Percentiles rank a stretch among this genome's conserved stretches.
Evolutionary conservation across 176 grass and related monocot species (phyloP).

Genomic region (Elymus sibiricus): DNA sequence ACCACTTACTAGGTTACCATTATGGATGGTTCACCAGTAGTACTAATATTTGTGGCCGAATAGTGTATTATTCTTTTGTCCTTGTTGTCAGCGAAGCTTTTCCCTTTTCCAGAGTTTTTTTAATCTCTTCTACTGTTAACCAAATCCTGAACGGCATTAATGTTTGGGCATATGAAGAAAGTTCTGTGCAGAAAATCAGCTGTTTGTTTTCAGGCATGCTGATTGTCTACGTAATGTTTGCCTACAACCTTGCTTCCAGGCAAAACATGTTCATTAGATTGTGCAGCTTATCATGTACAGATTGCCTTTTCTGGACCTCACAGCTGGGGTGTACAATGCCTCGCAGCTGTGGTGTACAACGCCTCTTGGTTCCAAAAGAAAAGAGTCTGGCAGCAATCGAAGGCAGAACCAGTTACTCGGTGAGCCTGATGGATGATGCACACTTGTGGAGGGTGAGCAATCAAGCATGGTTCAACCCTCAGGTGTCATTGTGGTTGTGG

Average conservation of each 20-base stretch:
- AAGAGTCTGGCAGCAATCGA: neutral
- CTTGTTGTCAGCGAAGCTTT: neutral
- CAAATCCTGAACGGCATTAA: neutral
- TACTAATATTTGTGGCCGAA: neutral
- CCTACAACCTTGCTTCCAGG: neutral
- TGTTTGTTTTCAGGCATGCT: neutral
- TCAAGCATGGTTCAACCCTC: conserved; percentile 7
- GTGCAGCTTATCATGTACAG: neutral
- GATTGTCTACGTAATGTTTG: neutral
- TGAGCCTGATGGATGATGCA: neutral
- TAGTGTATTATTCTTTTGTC: neutral
- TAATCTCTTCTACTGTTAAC: too few species aligned
- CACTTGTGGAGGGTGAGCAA: neutral
- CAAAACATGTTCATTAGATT: neutral
- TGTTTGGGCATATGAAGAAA: neutral
- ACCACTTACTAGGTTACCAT: neutral
- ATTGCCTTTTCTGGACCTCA: neutral
- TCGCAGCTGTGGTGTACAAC: neutral
- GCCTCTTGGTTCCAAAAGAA: neutral
- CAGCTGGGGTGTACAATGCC: neutral
- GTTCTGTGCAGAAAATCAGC: neutral
- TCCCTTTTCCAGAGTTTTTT: neutral
- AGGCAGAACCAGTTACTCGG: neutral
- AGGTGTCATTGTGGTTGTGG: neutral
- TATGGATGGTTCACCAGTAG: neutral